Conservation (phyloP, 176 grass and related monocot genomes). For the Puya raimondii region DNA sequence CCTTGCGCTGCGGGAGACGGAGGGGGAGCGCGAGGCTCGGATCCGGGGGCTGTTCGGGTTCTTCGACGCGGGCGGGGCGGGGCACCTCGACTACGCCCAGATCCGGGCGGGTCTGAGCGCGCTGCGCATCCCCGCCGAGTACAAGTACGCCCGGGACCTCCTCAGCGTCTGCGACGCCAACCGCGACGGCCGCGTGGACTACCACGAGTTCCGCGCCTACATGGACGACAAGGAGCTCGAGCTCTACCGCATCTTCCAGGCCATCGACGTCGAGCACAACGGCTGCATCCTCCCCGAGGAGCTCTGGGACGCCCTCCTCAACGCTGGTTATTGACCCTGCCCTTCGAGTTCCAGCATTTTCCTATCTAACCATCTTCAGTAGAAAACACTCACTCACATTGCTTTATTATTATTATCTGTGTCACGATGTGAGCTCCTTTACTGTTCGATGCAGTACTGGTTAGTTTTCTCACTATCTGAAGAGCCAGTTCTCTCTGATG, state of each 20-base stretch:
- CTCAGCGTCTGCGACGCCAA: slow-evolving; percentile 58
- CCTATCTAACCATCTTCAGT: too few species aligned
- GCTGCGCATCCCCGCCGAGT: slow-evolving; percentile 42
- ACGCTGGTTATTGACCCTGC: slow-evolving; percentile 41
- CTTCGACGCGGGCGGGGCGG: slow-evolving; percentile 52
- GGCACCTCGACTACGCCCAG: slow-evolving; percentile 58
- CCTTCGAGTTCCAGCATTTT: too few species aligned
- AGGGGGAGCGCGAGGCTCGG: slow-evolving; percentile 62
- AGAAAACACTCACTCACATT: too few species aligned
- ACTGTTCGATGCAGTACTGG: too few species aligned
- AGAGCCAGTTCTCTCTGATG: too few species aligned
- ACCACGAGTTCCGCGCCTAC: slow-evolving; percentile 65
- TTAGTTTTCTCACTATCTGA: too few species aligned
- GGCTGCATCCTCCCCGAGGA: slow-evolving; percentile 86
- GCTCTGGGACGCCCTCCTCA: slow-evolving; percentile 73
- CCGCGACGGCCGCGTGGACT: slow-evolving; percentile 60
- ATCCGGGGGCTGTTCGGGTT: slow-evolving; percentile 63
- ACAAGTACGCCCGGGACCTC: slow-evolving; percentile 76
- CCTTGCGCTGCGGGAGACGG: slow-evolving; percentile 61
- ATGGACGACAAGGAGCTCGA: slow-evolving; percentile 92
- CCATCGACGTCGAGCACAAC: slow-evolving; percentile 86
- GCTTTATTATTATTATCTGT: too few species aligned
- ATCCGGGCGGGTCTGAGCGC: slow-evolving; percentile 49
- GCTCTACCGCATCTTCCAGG: slow-evolving; percentile 81
- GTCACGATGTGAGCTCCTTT: too few species aligned